These are phyloP conservation scores for Suillus tomentosus DNA, from an alignment of 768 basidiomycete species.

Conservation along the genomic window DNA sequence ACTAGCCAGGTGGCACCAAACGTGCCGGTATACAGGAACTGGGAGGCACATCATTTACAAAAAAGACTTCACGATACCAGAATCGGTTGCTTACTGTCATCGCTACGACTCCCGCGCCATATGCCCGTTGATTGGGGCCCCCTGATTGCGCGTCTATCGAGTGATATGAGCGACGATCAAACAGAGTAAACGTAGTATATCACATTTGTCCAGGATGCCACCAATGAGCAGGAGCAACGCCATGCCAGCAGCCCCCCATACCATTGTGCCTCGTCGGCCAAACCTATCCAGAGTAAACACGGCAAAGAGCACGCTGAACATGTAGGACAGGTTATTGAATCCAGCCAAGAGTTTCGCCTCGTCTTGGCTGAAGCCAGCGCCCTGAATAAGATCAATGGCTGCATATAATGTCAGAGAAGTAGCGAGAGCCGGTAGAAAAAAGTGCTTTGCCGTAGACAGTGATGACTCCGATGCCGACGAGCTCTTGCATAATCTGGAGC, in stretches of 20 bases:
- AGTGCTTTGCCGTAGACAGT: slow-evolving; percentile 10
- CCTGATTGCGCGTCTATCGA: slow-evolving; percentile 9
- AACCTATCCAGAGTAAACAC: slow-evolving; percentile 15
- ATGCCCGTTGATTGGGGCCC: slow-evolving; percentile 7
- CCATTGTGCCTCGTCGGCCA: slow-evolving; percentile 13
- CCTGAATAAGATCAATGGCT: slow-evolving; percentile 14
- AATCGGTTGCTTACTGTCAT: not conserved
- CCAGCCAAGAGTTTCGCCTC: slow-evolving; percentile 14
- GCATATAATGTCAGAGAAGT: not conserved
- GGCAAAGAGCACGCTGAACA: slow-evolving; percentile 15
- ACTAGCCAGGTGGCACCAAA: slow-evolving; percentile 16
- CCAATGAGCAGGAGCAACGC: slow-evolving; percentile 4
- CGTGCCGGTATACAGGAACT: slow-evolving; percentile 17
- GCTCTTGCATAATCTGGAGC: slow-evolving; percentile 17
- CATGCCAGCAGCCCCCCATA: slow-evolving; percentile 14
- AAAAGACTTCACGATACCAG: not conserved
- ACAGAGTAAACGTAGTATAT: not conserved
- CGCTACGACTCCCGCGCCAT: not conserved
- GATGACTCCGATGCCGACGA: slow-evolving; percentile 16
- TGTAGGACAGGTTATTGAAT: slow-evolving; percentile 13
- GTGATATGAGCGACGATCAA: not conserved
- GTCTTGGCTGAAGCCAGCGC: slow-evolving; percentile 12
- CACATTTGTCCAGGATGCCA: slow-evolving; percentile 14
- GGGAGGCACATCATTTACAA: not conserved
- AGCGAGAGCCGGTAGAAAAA: not conserved